These are phyloP conservation scores for Lactarius sp. DNA, from an alignment of 768 basidiomycete species.

Conservation along the genomic window DNA sequence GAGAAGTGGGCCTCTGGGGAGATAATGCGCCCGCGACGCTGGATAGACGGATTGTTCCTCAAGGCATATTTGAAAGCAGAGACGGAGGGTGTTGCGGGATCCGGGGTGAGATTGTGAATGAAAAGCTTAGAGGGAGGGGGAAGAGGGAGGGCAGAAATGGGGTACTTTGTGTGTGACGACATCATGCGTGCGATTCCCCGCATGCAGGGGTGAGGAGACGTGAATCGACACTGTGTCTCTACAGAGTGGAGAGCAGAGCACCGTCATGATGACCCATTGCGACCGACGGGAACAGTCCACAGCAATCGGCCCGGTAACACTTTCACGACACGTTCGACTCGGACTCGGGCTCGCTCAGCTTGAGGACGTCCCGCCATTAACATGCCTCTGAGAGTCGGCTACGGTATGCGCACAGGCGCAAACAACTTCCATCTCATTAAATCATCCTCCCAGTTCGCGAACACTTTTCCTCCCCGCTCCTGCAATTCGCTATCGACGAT, in stretches of 20 bases:
- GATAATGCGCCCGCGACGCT: slow-evolving; percentile 64
- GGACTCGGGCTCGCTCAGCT: background rate
- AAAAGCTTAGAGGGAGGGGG: slow-evolving; percentile 40
- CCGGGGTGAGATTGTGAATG: slow-evolving; percentile 51
- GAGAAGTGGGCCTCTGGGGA: slow-evolving; percentile 61
- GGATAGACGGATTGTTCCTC: slow-evolving; percentile 52
- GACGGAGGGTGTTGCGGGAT: slow-evolving; percentile 49
- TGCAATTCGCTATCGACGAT: slow-evolving; percentile 76
- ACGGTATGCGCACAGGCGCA: slow-evolving; percentile 23
- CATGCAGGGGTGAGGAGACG: background rate
- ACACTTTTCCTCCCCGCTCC: slow-evolving; percentile 89
- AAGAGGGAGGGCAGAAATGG: slow-evolving; percentile 54
- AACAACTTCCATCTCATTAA: background rate
- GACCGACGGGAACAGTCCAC: too few species aligned
- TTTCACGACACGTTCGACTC: too few species aligned
- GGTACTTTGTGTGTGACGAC: slow-evolving; percentile 30
- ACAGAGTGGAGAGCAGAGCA: too few species aligned
- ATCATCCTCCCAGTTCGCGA: slow-evolving; percentile 52
- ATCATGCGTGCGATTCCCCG: background rate
- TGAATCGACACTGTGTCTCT: too few species aligned
- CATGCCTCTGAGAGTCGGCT: slow-evolving; percentile 29
- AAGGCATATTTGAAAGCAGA: slow-evolving; percentile 50
- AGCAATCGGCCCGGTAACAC: background rate
- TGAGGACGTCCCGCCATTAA: background rate
- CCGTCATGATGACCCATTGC: too few species aligned